A percentile compares a stretch with the other conserved stretches of the same genome.
Conservation (phyloP, 2,329 filamentous ascomycete species). For the Berkeleyomyces rouxiae region DNA sequence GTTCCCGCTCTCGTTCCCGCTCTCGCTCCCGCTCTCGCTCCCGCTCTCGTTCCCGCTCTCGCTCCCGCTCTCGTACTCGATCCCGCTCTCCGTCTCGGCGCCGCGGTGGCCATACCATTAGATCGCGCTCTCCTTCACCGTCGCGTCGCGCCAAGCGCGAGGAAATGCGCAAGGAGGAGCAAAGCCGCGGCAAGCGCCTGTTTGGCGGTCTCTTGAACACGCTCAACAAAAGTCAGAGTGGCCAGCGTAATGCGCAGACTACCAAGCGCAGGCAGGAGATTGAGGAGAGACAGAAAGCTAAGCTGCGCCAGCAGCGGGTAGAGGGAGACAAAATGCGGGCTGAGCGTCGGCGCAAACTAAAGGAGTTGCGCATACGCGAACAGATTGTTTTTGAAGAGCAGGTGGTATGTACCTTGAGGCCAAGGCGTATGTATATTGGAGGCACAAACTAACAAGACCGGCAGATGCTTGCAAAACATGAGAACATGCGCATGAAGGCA, state of each 20-base stretch:
- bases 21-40: neutral
- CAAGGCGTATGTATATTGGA: neutral
- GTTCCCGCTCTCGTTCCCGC: slow-evolving; percentile 1
- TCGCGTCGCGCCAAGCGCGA: neutral
- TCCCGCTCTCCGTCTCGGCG: neutral
- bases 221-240: slow-evolving; percentile 41
- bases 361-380: slow-evolving; percentile 44
- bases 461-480: slow-evolving; percentile 60
- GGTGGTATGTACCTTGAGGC: slow-evolving; percentile 39
- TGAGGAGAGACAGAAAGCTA: slow-evolving; percentile 65
- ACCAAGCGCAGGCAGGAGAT: slow-evolving; percentile 56
- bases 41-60: neutral
- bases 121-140: neutral
- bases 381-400: slow-evolving; percentile 61
- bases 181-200: slow-evolving; percentile 65
- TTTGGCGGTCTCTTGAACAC: slow-evolving; percentile 71
- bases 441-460: slow-evolving; percentile 15
- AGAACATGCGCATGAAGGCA: slow-evolving; percentile 53
- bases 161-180: slow-evolving; percentile 44
- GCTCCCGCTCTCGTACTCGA: neutral
- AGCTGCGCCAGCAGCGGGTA: slow-evolving; percentile 52
- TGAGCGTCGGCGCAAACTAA: slow-evolving; percentile 47
- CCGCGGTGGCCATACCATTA: neutral
- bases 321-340: slow-evolving; percentile 53
- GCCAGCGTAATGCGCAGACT: neutral